Evolutionary conservation across 1,284 basidiomycete genomes (phyloP), one percentile per base, ranked within the genome.

Genomic region (Rhodotorula sp.): DNA sequence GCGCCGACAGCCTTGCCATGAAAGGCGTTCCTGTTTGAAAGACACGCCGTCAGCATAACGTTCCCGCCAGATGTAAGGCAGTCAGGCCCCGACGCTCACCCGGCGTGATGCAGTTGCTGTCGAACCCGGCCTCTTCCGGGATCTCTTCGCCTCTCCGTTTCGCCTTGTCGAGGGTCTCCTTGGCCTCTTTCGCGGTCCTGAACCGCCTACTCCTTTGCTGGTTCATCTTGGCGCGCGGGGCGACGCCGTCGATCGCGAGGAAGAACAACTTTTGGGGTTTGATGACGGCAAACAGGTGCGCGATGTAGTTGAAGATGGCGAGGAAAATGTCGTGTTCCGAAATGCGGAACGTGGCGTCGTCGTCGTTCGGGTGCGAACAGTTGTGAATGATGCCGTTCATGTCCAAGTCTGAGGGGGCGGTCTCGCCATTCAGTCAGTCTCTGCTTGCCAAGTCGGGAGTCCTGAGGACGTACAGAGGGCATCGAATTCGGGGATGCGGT

Each of bases 321-420:
- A 97, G 91, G 81, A 97, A 95, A 82, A 99, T 98, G 81, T 97
- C 91, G 80, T 95, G 92, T 82, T 99, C 95, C 26, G 93, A 90
- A 77, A 97, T 84, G 72, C 95, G 90, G 83, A 97, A 98, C 81
- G 97, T 93, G 15, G 92, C 91, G 80, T 98, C 93, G 70, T 89
- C 90, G 81, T 99, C 95, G 78, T 94, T 92, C 54, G 93, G 92
- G 83, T 95, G 92, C 52, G 91, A 93, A 80, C 95, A 97, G 79
- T 95, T 93, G 84, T 99, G 95, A 74, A 99, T 98, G 81, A 99
- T 98, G 71, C 93, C 94, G 81, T 99, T 99, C 86, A 97, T 98
- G 82, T 93, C 94, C 76, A 97, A 87, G 81, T 97, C 74, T 76
- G 68, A 28, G 5, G 23, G 59, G 14, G 14, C 15, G 18, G 7